phyloP scores from a whole-genome alignment of 2,329 filamentous ascomycete species.

The Coleophoma cylindrospora region DNA sequence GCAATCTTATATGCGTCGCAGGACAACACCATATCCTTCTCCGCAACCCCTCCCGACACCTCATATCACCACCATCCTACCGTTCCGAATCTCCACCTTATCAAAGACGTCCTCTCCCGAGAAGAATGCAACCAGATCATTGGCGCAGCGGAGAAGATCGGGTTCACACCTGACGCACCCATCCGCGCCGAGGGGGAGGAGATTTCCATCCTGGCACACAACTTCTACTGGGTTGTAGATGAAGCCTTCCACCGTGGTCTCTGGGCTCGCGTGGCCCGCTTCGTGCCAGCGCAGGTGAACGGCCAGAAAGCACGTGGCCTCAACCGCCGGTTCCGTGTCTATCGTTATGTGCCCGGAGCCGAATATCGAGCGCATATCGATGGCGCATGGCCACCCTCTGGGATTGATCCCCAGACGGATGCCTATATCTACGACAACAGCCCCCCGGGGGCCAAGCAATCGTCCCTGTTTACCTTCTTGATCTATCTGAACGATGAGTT shows the following conservation, averaged over 20 bases:
- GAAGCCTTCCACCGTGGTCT: slow-evolving; percentile 55
- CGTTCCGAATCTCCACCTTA: slow-evolving; percentile 56
- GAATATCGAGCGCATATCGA: slow-evolving; percentile 69
- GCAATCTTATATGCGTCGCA: slow-evolving; percentile 60
- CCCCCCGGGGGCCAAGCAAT: slow-evolving; percentile 52
- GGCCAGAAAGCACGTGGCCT: slow-evolving; percentile 57
- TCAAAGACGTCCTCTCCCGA: slow-evolving; percentile 53
- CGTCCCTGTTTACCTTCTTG: slow-evolving; percentile 64
- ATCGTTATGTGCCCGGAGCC: slow-evolving; percentile 67
- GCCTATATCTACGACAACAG: slow-evolving; percentile 63
- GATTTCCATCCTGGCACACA: slow-evolving; percentile 62
- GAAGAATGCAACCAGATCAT: slow-evolving; percentile 63
- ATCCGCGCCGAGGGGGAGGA: slow-evolving; percentile 58
- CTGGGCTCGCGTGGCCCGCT: slow-evolving; percentile 55
- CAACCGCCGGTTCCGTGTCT: slow-evolving; percentile 67
- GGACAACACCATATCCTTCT: slow-evolving; percentile 50
- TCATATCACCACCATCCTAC: slow-evolving; percentile 51
- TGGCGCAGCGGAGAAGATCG: slow-evolving; percentile 58
- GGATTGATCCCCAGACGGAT: slow-evolving; percentile 41
- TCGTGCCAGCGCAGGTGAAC: slow-evolving; percentile 49
- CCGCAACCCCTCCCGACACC: slow-evolving; percentile 39
- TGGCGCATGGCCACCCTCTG: slow-evolving; percentile 69
- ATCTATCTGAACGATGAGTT: slow-evolving; percentile 70
- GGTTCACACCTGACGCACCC: slow-evolving; percentile 64
- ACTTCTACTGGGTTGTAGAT: slow-evolving; percentile 70